Base-by-base conservation (phyloP, 2,329 filamentous ascomycete genomes). In the Phialophora verrucosa region DNA sequence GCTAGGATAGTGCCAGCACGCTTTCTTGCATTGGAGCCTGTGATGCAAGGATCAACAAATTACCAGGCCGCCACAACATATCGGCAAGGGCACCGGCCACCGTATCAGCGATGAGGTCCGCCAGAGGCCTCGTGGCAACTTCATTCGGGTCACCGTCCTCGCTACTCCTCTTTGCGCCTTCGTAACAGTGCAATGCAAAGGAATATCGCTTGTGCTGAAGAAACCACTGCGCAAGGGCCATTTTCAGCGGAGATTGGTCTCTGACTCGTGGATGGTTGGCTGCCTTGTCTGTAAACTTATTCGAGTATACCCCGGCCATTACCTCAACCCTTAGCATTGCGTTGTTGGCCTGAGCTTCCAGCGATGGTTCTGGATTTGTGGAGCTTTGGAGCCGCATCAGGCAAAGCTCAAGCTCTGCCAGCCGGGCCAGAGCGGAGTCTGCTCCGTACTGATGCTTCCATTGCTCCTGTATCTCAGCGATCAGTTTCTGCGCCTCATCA, bases 151-250 rank as follows among this genome's bases (percentile, higher is more conserved):
- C 51, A 10, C 8, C 32, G 12, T 11, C 25, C 20, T 23, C 12
- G 20, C 8, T 10, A 44, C 29, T 17, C 6, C n/a, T 25, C 32
- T 53, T 61, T 6, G 49, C 35, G 12, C 54, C 54, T 20, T 65
- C 44, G 38, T 66, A 68, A 23, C 63, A 62, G 44, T 66, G 63
- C 14, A 68, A 23, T 35, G 66, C 66, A 58, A 66, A 63, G 31
- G 66, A 58, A 29, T 65, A 66, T 5, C 56, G 63, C 29, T 60
- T 63, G 14, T 63, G 35, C 25, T 63, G 66, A 27, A 68, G 53
- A 42, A 66, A 68, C 63, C 66, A 68, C 27, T 49, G 55, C 38
- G 59, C 63, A 17, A 68, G 50, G 17, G 38, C 54, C 59, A 61
- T 23, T 38, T 29, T 51, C 31, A 7, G 14, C 1, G 35, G 49